Evolutionary conservation across 208 protist species (phyloP), one percentile per base, ranked within the genome.

Genomic region (Crithidia acanthocephali): DNA sequence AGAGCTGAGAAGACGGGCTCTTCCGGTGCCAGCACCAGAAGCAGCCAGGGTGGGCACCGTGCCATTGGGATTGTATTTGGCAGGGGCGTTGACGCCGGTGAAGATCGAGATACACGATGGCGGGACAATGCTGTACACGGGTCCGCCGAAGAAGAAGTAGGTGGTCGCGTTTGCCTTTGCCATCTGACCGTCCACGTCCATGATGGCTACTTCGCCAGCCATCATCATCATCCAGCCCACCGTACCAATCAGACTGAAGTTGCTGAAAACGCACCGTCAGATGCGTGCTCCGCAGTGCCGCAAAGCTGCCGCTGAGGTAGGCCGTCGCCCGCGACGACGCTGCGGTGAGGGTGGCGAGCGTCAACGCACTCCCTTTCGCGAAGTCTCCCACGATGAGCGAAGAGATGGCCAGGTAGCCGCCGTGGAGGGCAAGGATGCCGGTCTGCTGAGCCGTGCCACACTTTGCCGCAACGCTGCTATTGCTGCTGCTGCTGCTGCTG

Each of bases 141-240:
- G 28, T 13, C 47, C 56, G 22, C 57, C 47, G n/a, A 33, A 58
- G 23, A 72, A 33, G 15, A 72, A 13, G n/a, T 58, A 59, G n/a
- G 48, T 20, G 8, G 30, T 50, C 20, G 11, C 8, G 23, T 74
- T 58, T 8, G 45, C 42, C 9, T 42, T 13, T 4, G 59, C 25
- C 47, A 74, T n/a, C 18, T 55, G 68, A 6, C 68, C 68, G n/a
- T 74, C 68, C n/a, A 67, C n/a, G 25, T 74, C 68, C 3, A 59
- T 8, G 15, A 74, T 7, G n/a, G 68, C 68, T 0, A 67, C 50
- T 8, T 30, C 25, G 2, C 68, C 68, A 10, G 68, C 32, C 35
- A 74, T 22, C n/a, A 67, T 6, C 33, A 74, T 9, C 20, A 13
- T 22, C 57, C 18, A 5, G 10, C 8, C 6, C 33, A 51, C 47